Percentiles rank a stretch among this genome's conserved stretches.
phyloP scores from a whole-genome alignment of 192 early-diverging fungal genomes.

The Mycoemilia scoparia region DNA sequence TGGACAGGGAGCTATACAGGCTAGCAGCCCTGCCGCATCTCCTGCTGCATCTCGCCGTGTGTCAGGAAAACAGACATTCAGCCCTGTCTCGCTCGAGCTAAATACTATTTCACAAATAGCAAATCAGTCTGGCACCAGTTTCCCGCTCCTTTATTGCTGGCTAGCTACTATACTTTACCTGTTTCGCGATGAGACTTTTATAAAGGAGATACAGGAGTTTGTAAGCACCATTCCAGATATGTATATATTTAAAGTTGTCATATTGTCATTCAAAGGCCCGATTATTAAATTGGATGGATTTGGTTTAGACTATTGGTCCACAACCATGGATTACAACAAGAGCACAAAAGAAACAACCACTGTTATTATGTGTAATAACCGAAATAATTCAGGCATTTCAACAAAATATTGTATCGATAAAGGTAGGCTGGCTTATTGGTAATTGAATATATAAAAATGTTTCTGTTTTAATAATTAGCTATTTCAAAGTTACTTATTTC shows the following conservation, averaged over 20 bases:
- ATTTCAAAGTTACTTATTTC: too few relatives aligned
- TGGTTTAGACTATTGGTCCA: conserved; percentile 10
- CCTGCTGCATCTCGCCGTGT: too few relatives aligned
- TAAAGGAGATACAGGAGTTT: not conserved
- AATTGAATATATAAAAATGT: too few relatives aligned
- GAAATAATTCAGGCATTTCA: conserved; percentile 21
- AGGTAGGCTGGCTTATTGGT: too few relatives aligned
- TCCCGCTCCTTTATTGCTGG: not conserved
- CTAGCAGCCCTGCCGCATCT: too few relatives aligned
- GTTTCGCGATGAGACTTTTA: not conserved
- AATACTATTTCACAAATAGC: not conserved
- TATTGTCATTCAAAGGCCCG: conserved; percentile 15
- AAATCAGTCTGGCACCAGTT: not conserved
- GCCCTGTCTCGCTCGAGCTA: too few relatives aligned
- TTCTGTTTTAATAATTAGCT: too few relatives aligned
- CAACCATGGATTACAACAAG: conserved; percentile 18
- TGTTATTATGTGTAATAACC: conserved; percentile 13
- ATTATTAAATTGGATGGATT: conserved; percentile 18
- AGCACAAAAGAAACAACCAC: conserved; percentile 16
- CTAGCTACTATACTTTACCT: too few relatives aligned
- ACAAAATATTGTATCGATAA: conserved; percentile 20
- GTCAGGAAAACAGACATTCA: too few relatives aligned
- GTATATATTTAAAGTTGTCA: conserved; percentile 7
- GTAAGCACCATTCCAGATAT: conserved; percentile 2
- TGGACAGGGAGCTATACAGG: not conserved